Percentiles rank a stretch among this genome's conserved stretches.
Conservation (phyloP, 2,329 filamentous ascomycete species). For the Bipolaris oryzae region DNA sequence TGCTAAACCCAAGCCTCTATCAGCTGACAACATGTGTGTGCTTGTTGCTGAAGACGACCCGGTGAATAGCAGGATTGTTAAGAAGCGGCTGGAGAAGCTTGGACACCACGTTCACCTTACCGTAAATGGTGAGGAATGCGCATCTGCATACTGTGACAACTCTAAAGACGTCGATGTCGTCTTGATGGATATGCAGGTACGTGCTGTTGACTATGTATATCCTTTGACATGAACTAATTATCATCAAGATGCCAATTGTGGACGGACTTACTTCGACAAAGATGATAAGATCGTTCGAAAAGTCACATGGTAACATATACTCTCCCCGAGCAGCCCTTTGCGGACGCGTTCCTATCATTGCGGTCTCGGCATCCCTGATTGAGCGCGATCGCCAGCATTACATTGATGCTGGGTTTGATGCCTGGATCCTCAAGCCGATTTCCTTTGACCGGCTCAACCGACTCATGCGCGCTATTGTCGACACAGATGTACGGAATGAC, state of each 20-base stretch:
- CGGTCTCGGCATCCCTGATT: slow-evolving; percentile 80
- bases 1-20: slow-evolving; percentile 19
- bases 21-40: slow-evolving; percentile 63
- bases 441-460: slow-evolving; percentile 76
- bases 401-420: slow-evolving; percentile 80
- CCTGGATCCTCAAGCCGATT: slow-evolving; percentile 89
- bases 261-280: slow-evolving; percentile 82
- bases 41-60: slow-evolving; percentile 88
- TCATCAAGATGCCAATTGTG: slow-evolving; percentile 82
- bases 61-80: slow-evolving; percentile 81
- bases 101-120: slow-evolving; percentile 75
- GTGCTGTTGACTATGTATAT: slow-evolving; percentile 30
- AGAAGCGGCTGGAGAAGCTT: slow-evolving; percentile 77
- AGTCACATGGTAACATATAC: slow-evolving; percentile 58
- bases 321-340: slow-evolving; percentile 66
- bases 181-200: slow-evolving; percentile 91
- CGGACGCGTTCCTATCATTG: slow-evolving; percentile 78
- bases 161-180: slow-evolving; percentile 73
- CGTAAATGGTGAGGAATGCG: slow-evolving; percentile 84
- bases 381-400: slow-evolving; percentile 74
- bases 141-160: slow-evolving; percentile 69
- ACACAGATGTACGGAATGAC: slow-evolving; percentile 62
- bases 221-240: slow-evolving; percentile 8
- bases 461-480: slow-evolving; percentile 72
- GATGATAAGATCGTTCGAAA: slow-evolving; percentile 78